Conservation (phyloP, 2,329 filamentous ascomycete genomes). For the Nemania bipapillata region DNA sequence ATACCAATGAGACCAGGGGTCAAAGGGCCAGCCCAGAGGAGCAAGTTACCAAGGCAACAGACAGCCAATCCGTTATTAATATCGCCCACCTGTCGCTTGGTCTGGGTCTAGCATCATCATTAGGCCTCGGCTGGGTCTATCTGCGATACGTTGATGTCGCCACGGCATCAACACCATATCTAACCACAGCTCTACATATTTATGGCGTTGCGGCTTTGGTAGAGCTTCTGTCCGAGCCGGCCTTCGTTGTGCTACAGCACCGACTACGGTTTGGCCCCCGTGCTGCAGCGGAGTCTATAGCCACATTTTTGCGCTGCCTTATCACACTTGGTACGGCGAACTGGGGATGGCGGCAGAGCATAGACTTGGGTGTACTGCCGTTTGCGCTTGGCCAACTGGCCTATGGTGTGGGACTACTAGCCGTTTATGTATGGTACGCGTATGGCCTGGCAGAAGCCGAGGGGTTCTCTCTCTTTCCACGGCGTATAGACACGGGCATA, state of each 20-base stretch:
- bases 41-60: constrained; percentile 47
- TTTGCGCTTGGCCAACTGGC: constrained; percentile 88
- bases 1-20: background rate
- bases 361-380: constrained; percentile 79
- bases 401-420: constrained; percentile 75
- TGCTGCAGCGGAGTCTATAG: constrained; percentile 83
- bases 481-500: constrained; percentile 50
- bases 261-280: constrained; percentile 81
- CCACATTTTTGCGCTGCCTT: constrained; percentile 80
- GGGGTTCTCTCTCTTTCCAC: constrained; percentile 75
- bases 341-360: constrained; percentile 64
- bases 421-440: constrained; percentile 76
- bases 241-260: constrained; percentile 87
- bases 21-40: background rate
- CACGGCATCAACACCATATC: constrained; percentile 70
- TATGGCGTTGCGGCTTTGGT: constrained; percentile 70
- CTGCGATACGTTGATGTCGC: constrained; percentile 61
- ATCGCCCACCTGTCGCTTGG: constrained; percentile 81
- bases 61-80: constrained; percentile 84
- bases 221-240: constrained; percentile 87
- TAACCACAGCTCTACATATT: constrained; percentile 64
- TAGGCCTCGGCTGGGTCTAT: constrained; percentile 75
- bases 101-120: constrained; percentile 73
- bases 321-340: constrained; percentile 77
- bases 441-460: constrained; percentile 64